Evolutionary conservation across 2,329 filamentous ascomycete species (phyloP), one percentile per base, ranked within the genome.

Genomic region (Keithomyces neogunnii): DNA sequence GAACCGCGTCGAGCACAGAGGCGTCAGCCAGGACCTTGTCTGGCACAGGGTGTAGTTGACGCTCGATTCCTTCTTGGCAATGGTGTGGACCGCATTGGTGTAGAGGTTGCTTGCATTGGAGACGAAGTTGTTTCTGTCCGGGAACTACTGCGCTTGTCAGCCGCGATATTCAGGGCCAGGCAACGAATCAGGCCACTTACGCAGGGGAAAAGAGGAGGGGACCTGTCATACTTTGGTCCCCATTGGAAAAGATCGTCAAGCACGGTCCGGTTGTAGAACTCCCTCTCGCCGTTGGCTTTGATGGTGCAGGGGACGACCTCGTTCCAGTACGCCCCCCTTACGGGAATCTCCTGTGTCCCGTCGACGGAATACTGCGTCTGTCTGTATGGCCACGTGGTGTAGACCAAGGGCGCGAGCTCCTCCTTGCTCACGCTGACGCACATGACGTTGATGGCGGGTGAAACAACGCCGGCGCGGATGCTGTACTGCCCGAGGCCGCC

Each of bases 211-310:
- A 77, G 72, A 0, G 77, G 82, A 5, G 78, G 77, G 0, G 69
- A 66, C 39, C 82, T 71, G 1, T 62, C 54, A 49, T 80, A 73
- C 33, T 73, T 65, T 1, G 71, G 59, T 0, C 82, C 82, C 80
- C 86, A 90, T 8, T 73, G 72, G 59, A 92, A 92, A 1, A 90
- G 68, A 3, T 86, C 77, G 58, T 91, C 86, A 0, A 89, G 79
- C 0, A 70, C 75, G 0, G 82, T 87, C 9, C 65, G 63, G 54
- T 84, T 84, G 1, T 77, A 60, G 64, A 69, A 82, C 3, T 71
- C 60, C 0, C 38, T 9, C 11, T 56, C 49, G 3, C 57, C 56
- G 10, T 57, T 49, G 0, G 62, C 48, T 2, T 69, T 60, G 1
- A 60, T 50, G 1, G 59, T 44, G 0, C 49, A 42, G 0, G 74